phyloP scores from a whole-genome alignment of 257 asterid genomes.

The Fraxinus quadrangulata region DNA sequence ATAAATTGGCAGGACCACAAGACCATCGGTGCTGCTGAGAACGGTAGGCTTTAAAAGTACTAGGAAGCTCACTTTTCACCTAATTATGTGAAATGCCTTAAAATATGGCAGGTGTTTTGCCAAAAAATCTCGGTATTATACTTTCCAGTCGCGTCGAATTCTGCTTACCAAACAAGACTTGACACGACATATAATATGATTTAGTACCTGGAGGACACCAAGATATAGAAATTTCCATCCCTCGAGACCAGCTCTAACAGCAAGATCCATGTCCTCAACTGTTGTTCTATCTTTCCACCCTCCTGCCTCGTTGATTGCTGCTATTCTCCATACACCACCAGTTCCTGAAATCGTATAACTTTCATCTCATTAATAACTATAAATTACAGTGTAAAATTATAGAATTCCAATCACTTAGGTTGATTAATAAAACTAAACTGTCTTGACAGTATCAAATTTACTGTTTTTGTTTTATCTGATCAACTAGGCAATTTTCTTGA shows the following conservation, averaged over 20 bases:
- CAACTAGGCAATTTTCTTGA: background rate
- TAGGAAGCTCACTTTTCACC: conserved; percentile 94
- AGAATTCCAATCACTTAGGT: background rate
- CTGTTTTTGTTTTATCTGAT: no score
- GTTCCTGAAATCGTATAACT: conserved; percentile 49
- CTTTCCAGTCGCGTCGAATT: background rate
- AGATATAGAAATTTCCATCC: conserved; percentile 93
- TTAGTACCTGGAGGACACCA: conserved; percentile 76
- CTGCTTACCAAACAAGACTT: no score
- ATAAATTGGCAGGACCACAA: conserved; percentile 44
- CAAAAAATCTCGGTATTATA: background rate
- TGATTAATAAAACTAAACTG: no score
- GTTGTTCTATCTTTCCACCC: conserved; percentile 97
- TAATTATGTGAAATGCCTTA: conserved; percentile 3
- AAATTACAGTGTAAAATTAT: no score
- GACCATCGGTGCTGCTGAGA: conserved; percentile 98
- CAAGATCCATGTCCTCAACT: conserved; percentile 98
- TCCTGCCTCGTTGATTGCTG: conserved; percentile 87
- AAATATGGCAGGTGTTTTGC: no score
- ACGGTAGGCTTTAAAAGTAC: conserved; percentile 91
- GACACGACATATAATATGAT: background rate
- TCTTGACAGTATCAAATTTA: no score
- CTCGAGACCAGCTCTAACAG: conserved; percentile 87
- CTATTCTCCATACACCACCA: conserved; percentile 95
- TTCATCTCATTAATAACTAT: no score